Percentiles rank a stretch among this genome's conserved stretches.
Evolutionary conservation across 1,284 basidiomycete species (phyloP).

Genomic region (Rhodotorula sp.): DNA sequence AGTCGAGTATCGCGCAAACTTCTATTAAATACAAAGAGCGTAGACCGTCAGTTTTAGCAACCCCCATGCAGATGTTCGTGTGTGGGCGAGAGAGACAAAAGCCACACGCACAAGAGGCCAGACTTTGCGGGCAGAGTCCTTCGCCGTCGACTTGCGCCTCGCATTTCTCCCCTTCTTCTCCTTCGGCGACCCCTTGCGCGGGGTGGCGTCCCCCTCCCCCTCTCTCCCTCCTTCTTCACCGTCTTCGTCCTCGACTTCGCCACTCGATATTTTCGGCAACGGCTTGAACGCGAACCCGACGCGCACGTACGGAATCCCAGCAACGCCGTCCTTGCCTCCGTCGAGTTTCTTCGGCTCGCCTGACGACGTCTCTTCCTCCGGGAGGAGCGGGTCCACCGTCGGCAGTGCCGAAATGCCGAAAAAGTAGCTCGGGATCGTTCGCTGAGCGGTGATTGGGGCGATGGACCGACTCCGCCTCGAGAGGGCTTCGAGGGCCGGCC

Average conservation of each 20-base stretch:
- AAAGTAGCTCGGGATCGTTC: slow-evolving; percentile 1
- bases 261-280: neutral
- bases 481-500: neutral
- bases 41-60: neutral
- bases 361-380: neutral
- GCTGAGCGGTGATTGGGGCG: neutral
- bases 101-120: slow-evolving; percentile 7
- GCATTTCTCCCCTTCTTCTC: neutral
- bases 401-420: slow-evolving; percentile 9
- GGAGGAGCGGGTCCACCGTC: no score
- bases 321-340: neutral
- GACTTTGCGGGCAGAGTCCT: neutral
- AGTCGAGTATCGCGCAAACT: slow-evolving; percentile 9
- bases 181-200: neutral
- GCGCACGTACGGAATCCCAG: slow-evolving; percentile 11
- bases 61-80: neutral
- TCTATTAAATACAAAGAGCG: neutral
- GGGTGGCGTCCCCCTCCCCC: neutral
- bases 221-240: neutral
- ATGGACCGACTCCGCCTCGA: neutral
- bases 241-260: neutral
- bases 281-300: slow-evolving; percentile 8
- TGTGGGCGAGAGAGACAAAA: no score
- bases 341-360: neutral
- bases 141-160: neutral